phyloP scores from a whole-genome alignment of 75 land plant species.

The Cunninghamia lanceolata region DNA sequence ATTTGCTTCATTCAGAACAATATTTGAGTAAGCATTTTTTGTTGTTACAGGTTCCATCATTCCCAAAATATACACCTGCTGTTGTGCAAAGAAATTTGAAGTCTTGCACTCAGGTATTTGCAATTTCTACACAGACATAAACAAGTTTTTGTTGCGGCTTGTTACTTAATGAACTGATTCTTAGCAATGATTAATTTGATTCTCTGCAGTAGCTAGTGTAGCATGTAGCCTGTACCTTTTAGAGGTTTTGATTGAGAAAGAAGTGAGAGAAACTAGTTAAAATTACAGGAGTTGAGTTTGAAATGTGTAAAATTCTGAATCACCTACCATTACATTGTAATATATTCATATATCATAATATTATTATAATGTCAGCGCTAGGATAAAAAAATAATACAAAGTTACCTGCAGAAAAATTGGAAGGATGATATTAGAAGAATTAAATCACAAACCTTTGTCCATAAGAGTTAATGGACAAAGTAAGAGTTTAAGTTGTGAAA shows the following conservation, averaged over 20 bases:
- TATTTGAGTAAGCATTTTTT: neutral
- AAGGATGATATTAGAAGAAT: no score
- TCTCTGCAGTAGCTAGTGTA: neutral
- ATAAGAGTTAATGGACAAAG: no score
- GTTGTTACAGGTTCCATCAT: slow-evolving; percentile 52
- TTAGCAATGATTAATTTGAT: neutral
- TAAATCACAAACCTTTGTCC: no score
- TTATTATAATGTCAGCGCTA: neutral
- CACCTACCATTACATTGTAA: no score
- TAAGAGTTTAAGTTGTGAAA: no score
- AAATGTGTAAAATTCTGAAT: neutral
- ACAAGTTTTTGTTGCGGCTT: neutral
- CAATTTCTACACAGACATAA: neutral
- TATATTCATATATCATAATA: no score
- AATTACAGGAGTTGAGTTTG: neutral
- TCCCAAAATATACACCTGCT: slow-evolving; percentile 93
- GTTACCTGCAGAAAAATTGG: no score
- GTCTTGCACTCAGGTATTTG: slow-evolving; percentile 67
- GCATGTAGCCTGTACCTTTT: neutral
- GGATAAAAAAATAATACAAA: neutral
- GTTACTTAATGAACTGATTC: neutral
- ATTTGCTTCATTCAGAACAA: neutral
- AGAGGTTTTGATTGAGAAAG: neutral
- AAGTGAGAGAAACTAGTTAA: neutral
- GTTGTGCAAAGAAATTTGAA: slow-evolving; percentile 82